Conservation (phyloP, 305 asterid genomes). For the Fraxinus greggii region DNA sequence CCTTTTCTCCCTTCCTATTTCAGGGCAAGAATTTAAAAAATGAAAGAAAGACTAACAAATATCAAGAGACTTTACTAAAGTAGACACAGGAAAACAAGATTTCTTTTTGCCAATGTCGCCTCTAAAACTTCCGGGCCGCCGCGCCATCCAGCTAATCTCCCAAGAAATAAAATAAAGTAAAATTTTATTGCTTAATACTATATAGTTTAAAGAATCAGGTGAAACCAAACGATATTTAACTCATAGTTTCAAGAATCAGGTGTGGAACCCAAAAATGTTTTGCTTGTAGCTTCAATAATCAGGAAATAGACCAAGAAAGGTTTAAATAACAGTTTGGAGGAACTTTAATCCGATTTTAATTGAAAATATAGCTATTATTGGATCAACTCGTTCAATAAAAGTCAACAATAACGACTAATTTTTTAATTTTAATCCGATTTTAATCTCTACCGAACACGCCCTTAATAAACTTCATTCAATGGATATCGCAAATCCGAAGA, state of each 20-base stretch:
- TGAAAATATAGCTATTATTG: too few species aligned
- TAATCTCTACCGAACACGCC: too few species aligned
- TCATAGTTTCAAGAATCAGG: neutral
- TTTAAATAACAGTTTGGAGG: too few species aligned
- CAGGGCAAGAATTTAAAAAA: constrained; percentile 22
- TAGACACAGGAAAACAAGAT: neutral
- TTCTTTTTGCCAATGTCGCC: neutral
- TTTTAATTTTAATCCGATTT: too few species aligned
- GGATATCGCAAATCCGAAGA: neutral
- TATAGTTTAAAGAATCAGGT: neutral
- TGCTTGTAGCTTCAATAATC: neutral
- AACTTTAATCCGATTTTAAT: too few species aligned
- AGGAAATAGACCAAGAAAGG: neutral
- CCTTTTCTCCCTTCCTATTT: constrained; percentile 50
- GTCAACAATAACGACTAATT: too few species aligned
- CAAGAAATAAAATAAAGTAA: neutral
- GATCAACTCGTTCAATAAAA: too few species aligned
- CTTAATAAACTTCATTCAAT: too few species aligned
- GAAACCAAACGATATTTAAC: neutral
- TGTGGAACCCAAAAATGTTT: neutral
- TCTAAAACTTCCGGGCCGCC: neutral
- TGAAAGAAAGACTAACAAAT: neutral
- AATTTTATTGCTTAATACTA: neutral
- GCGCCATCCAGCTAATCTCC: neutral
- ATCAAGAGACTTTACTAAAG: neutral